Evolutionary conservation across 139 green algal species (phyloP), one percentile per base, ranked within the genome.

Genomic region (Pedinophyceae sp.): DNA sequence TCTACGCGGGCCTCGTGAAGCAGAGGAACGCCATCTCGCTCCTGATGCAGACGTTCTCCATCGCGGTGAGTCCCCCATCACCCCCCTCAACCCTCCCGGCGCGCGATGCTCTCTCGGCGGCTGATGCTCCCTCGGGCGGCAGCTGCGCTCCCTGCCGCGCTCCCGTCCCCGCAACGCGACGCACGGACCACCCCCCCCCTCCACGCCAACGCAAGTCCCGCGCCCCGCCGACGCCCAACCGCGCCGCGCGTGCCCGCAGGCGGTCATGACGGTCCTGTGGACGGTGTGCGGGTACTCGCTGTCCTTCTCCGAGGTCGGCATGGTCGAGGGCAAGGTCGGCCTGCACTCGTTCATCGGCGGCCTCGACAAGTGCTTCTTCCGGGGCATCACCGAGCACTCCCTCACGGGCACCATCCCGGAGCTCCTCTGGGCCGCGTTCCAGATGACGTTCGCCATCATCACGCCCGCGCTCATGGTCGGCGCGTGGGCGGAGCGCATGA

Each of bases 381-480:
- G 30, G 2, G 60, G 60, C 55, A 29, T 73, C 38, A 65, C 55
- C 17, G 40, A 46, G 24, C 24, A 34, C 26, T 52, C 51, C 4
- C 7, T 66, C 6, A 16, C 30, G 6, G 60, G 61, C 10, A 66
- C 54, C 18, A 63, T 76, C 27, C 68, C 68, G 2, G 63, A 72
- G 55, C 13, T 48, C 4, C 48, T 71, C 16, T 76, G 64, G 59
- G 46, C 58, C 23, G 17, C 63, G 26, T 76, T 67, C 57, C 68
- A 72, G 51, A 58, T 68, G 53, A 70, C 57, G 19, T 70, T 70
- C 24, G 61, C 61, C 2, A 66, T 74, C 52, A 74, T 74, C 60
- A 69, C 66, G 2, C 66, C 66, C 27, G 60, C 49, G 19, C 48
- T 74, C 16, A 63, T 69, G 52, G 28, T 74, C 2, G 66, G 66